Evolutionary conservation across 345 rosid species (phyloP).

Genomic region (Noccaea bulbosa): DNA sequence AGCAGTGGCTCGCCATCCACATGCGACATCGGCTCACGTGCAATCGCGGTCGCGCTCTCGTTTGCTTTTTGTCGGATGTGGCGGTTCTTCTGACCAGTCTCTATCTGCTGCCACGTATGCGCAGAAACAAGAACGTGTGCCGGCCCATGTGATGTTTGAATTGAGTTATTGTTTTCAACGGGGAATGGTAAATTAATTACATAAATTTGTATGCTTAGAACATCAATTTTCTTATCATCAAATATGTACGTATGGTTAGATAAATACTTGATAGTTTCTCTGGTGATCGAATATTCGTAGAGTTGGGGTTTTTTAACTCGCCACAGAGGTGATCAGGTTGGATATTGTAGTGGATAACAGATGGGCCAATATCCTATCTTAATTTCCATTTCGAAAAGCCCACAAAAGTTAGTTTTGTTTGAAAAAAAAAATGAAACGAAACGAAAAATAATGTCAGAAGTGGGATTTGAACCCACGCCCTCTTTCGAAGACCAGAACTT

Average conservation of each 20-base stretch:
- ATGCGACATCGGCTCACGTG: conserved; percentile 25
- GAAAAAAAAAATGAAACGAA: neutral
- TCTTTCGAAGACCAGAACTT: conserved; percentile 67
- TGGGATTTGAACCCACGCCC: conserved; percentile 54
- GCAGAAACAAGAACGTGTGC: neutral
- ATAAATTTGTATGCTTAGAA: neutral
- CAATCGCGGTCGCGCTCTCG: conserved; percentile 13
- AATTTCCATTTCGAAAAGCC: neutral
- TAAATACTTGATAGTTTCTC: neutral
- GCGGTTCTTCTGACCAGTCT: conserved; percentile 39
- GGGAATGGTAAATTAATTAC: neutral
- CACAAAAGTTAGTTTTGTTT: neutral
- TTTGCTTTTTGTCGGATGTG: conserved; percentile 46
- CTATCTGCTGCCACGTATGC: neutral
- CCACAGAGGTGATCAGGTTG: neutral
- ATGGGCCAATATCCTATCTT: neutral
- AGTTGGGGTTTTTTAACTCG: no score
- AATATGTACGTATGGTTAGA: neutral
- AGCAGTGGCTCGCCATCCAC: conserved; percentile 48
- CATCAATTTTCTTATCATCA: neutral
- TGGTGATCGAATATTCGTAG: neutral
- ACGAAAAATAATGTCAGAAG: conserved; percentile 37
- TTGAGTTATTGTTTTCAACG: neutral
- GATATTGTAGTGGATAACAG: neutral
- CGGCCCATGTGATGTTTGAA: neutral